Evolutionary conservation across 2,329 filamentous ascomycete species (phyloP).

Genomic region (Fusarium beomiforme): DNA sequence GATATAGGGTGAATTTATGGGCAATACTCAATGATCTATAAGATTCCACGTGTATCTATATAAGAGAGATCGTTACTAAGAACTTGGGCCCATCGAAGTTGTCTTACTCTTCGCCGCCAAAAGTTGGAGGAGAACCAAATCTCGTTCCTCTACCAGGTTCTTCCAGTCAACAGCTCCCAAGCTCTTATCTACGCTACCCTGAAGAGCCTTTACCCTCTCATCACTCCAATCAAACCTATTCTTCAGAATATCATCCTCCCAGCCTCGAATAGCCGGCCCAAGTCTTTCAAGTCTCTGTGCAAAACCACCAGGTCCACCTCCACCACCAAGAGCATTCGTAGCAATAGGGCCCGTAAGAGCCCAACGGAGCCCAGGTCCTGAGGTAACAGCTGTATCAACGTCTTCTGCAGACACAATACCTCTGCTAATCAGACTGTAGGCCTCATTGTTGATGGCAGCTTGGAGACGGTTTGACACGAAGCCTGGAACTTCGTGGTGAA

Average conservation of each 20-base stretch:
- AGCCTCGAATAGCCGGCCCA: not conserved
- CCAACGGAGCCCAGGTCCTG: not conserved
- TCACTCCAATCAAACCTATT: not conserved
- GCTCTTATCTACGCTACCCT: not conserved
- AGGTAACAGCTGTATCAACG: not conserved
- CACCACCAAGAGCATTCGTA: not conserved
- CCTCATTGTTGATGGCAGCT: not conserved
- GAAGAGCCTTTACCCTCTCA: not conserved
- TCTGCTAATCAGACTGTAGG: not conserved
- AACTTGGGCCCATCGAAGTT: not conserved
- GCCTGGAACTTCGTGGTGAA: not conserved
- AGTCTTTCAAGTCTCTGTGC: not conserved
- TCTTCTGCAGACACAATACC: not conserved
- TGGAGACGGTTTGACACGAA: not conserved
- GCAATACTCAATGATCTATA: too few relatives aligned
- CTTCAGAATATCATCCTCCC: not conserved
- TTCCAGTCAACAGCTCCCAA: not conserved
- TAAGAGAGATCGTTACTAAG: too few relatives aligned
- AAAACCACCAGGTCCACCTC: not conserved
- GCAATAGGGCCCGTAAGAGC: not conserved
- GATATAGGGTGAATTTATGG: too few relatives aligned
- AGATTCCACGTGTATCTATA: too few relatives aligned
- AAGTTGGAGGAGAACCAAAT: not conserved
- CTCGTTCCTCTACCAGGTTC: not conserved
- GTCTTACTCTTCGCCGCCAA: not conserved